Base-by-base conservation (phyloP, 2,329 filamentous ascomycete species). In the Anisogramma anomala region DNA sequence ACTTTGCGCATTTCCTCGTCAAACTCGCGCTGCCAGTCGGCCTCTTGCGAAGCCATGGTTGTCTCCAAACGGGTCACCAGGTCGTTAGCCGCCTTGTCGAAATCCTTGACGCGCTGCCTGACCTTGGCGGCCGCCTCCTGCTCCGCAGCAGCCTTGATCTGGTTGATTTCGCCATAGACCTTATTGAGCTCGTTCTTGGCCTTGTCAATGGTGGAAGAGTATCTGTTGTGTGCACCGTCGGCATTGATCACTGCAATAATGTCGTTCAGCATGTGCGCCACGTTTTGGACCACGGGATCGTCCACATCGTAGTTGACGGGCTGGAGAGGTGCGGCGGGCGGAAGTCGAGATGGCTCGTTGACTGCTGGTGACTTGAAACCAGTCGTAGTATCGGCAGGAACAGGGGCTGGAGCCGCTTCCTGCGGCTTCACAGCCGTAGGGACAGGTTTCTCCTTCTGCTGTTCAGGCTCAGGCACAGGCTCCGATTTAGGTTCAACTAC, bases 181-280 rank as follows among this genome's bases (percentile, higher is more conserved):
- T 79, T 82, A 57, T 72, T 65, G 38, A 96, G 70, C 51, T 94
- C 83, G 39, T 72, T 69, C 71, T 95, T 96, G 48, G 89, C 88
- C 68, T 91, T 88, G 52, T 73, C 68, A 44, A 98, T 79, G 1
- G 86, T 81, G 3, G 75, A 72, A 39, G 77, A 78, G 63, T 91
- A 94, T 60, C 82, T 86, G 51, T 72, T 72, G 48, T 81, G 76
- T 43, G 84, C 77, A 47, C 81, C 77, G 58, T 94, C 89, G 43
- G 84, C 83, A 60, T 95, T 94, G 58, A 95, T 80, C 34, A 93
- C 85, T 7, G 84, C 79, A 57, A 98, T 94, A 53, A 98, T 82
- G 61, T 94, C 86, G 65, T 98, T 98, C 53, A 98, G 73, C 65
- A 94, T 89, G 66, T 85, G 89, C 45, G 94, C 86, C 5, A 98